Conservation (phyloP, 306 rosid species). For the Lathyrus oleraceus region DNA sequence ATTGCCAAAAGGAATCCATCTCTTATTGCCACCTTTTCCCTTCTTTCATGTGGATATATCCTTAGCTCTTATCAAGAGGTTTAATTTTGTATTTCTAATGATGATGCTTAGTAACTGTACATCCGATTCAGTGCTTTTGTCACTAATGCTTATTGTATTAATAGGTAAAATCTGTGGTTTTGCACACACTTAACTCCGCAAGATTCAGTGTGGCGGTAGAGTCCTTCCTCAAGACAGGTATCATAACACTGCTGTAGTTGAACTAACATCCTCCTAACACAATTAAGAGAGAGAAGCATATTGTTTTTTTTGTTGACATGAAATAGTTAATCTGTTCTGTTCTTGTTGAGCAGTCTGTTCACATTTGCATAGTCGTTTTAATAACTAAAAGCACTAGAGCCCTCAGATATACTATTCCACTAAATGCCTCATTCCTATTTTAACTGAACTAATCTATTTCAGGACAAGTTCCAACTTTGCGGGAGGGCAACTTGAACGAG, state of each 20-base stretch:
- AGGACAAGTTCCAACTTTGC: slow-evolving; percentile 88
- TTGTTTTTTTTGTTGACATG: slow-evolving; percentile 20
- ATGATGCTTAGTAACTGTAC: slow-evolving; percentile 13
- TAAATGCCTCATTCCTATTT: slow-evolving; percentile 20
- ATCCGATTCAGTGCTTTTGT: slow-evolving; percentile 19
- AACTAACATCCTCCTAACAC: slow-evolving; percentile 11
- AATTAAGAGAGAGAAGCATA: background rate
- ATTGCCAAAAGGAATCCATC: slow-evolving; percentile 88
- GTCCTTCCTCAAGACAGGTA: slow-evolving; percentile 87
- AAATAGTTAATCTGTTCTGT: slow-evolving; percentile 19
- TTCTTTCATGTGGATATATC: slow-evolving; percentile 91
- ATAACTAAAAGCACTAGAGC: slow-evolving; percentile 18
- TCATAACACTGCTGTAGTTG: slow-evolving; percentile 28
- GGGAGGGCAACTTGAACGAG: slow-evolving; percentile 82
- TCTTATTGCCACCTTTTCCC: slow-evolving; percentile 74
- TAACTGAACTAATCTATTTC: slow-evolving; percentile 34
- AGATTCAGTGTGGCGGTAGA: slow-evolving; percentile 92
- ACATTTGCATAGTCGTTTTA: background rate
- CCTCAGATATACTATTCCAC: slow-evolving; percentile 15
- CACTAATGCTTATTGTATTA: slow-evolving; percentile 34
- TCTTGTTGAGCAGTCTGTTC: slow-evolving; percentile 21
- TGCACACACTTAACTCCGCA: slow-evolving; percentile 89
- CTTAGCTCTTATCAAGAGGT: slow-evolving; percentile 95
- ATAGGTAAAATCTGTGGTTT: slow-evolving; percentile 91
- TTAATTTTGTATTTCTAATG: slow-evolving; percentile 37